Conservation (phyloP, 192 early-diverging fungal species). For the Anaeromyces robustus region DNA sequence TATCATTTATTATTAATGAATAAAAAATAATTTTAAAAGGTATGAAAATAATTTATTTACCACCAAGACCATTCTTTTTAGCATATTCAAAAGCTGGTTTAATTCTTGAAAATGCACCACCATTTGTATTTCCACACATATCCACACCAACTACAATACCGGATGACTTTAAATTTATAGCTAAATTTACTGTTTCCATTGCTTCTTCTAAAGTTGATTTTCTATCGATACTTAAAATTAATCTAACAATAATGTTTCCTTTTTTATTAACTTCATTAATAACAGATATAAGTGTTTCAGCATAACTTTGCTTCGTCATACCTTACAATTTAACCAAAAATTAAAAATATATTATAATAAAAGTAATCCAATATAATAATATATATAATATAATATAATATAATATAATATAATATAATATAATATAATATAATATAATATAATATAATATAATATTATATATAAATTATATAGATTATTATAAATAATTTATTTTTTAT, state of each 20-base stretch:
- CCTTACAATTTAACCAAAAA: neutral
- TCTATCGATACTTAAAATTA: slow-evolving; percentile 39
- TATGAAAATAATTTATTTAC: neutral
- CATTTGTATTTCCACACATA: slow-evolving; percentile 34
- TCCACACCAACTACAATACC: slow-evolving; percentile 38
- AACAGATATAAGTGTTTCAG: neutral
- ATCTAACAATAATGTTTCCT: slow-evolving; percentile 15
- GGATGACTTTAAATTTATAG: slow-evolving; percentile 12
- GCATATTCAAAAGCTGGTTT: slow-evolving; percentile 29
- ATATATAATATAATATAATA: too few species aligned
- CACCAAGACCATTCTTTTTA: slow-evolving; percentile 18
- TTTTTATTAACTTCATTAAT: neutral
- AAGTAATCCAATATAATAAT: too few species aligned
- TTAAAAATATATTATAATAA: too few species aligned
- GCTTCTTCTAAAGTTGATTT: slow-evolving; percentile 22
- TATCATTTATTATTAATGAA: too few species aligned
- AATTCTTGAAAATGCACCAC: slow-evolving; percentile 18
- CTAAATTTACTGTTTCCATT: slow-evolving; percentile 30
- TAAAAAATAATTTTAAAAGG: too few species aligned
- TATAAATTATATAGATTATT: too few species aligned
- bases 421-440: too few species aligned
- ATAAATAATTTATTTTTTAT: too few species aligned
- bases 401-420: too few species aligned
- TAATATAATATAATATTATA: too few species aligned
- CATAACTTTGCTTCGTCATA: neutral